These are phyloP conservation scores for Aspergillus funiculosus DNA, from an alignment of 495 filamentous ascomycete species.

Conservation along the genomic window DNA sequence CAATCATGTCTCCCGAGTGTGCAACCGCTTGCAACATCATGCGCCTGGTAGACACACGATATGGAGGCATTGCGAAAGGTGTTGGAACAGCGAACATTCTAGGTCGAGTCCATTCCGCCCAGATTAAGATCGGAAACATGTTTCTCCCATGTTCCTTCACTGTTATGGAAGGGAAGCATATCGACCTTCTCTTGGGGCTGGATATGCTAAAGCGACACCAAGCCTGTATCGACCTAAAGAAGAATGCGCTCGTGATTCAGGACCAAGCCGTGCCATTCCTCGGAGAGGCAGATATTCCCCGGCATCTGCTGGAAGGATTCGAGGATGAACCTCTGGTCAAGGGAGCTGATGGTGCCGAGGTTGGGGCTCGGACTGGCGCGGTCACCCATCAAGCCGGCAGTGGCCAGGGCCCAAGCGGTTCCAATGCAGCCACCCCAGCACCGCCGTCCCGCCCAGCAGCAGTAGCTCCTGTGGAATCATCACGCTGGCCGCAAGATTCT, in stretches of 20 bases:
- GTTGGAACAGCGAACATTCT: constrained; percentile 93
- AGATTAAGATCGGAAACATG: constrained; percentile 84
- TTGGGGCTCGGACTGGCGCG: constrained; percentile 79
- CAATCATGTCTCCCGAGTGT: constrained; percentile 94
- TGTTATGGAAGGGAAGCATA: constrained; percentile 99
- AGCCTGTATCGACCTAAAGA: constrained; percentile 80
- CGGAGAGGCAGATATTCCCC: constrained; percentile 88
- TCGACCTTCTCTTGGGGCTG: constrained; percentile 88
- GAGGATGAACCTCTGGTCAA: constrained; percentile 78
- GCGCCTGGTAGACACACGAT: constrained; percentile 90
- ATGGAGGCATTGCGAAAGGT: constrained; percentile 82
- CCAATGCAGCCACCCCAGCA: constrained; percentile 8
- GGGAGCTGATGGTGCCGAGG: constrained; percentile 77
- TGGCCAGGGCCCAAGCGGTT: constrained; percentile 16
- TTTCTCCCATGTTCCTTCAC: constrained; percentile 93
- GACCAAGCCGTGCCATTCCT: constrained; percentile 84
- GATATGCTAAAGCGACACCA: constrained; percentile 96
- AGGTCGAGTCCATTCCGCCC: constrained; percentile 88
- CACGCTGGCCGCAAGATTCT: constrained; percentile 38
- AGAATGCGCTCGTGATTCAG: constrained; percentile 77
- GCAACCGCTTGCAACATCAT: constrained; percentile 92
- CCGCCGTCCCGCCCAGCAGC: constrained; percentile 23
- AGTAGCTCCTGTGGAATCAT: constrained; percentile 24
- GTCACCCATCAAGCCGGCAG: constrained; percentile 56
- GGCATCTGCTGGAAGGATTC: constrained; percentile 59